Evolutionary conservation across 2,329 filamentous ascomycete species (phyloP).

Genomic region (Talaromyces sp.): DNA sequence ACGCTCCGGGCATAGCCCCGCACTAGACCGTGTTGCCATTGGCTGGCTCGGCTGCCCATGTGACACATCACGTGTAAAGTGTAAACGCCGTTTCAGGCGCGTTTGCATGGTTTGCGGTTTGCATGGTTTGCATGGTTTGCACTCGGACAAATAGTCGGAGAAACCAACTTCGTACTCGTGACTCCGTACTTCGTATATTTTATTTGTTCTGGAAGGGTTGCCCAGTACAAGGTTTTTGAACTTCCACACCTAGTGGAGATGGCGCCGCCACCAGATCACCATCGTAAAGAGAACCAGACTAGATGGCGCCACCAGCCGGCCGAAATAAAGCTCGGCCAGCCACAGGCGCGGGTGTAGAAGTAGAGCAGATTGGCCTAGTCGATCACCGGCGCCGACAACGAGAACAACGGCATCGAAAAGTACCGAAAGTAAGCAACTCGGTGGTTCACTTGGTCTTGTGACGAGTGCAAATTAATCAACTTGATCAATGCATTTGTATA

Average conservation of each 20-base stretch:
- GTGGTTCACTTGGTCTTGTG: too few species aligned
- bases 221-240: not conserved
- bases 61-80: not conserved
- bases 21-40: not conserved
- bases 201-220: not conserved
- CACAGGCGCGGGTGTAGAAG: constrained; percentile 5
- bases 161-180: too few species aligned
- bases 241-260: constrained; percentile 2
- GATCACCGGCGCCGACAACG: constrained; percentile 2
- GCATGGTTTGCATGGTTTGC: not conserved
- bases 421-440: not conserved
- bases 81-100: too few species aligned
- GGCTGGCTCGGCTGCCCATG: not conserved
- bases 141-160: not conserved
- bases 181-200: too few species aligned
- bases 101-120: not conserved
- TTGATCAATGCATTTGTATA: too few species aligned
- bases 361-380: constrained; percentile 8
- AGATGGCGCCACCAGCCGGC: constrained; percentile 1
- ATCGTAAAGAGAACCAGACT: constrained; percentile 4
- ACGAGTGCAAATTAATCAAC: too few species aligned
- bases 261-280: not conserved
- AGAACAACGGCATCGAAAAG: constrained; percentile 5
- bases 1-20: not conserved
- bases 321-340: constrained; percentile 7